phyloP scores from a whole-genome alignment of 345 rosid species.

The Pistacia integerrima region DNA sequence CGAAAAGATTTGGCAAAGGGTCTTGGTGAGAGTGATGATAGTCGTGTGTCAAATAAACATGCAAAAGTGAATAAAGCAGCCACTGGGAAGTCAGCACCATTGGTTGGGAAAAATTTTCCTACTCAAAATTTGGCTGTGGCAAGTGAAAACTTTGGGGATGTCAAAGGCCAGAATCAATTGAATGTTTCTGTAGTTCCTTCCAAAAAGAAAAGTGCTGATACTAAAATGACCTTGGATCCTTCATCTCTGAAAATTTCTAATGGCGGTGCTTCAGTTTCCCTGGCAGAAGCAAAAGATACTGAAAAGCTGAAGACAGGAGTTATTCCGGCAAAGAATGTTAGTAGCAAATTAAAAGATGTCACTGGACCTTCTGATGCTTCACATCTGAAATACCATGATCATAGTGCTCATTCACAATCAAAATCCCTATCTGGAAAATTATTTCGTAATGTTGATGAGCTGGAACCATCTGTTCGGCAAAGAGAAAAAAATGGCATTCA shows the following conservation, averaged over 20 bases:
- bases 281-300: slow-evolving; percentile 43
- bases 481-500: slow-evolving; percentile 59
- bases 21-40: slow-evolving; percentile 50
- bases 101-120: slow-evolving; percentile 35
- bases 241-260: slow-evolving; percentile 44
- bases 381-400: slow-evolving; percentile 55
- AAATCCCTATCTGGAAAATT: slow-evolving; percentile 54
- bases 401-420: slow-evolving; percentile 42
- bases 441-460: slow-evolving; percentile 29
- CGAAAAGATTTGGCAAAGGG: slow-evolving; percentile 66
- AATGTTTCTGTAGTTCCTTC: slow-evolving; percentile 42
- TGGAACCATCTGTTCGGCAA: slow-evolving; percentile 42
- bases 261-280: slow-evolving; percentile 41
- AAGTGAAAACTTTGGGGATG: slow-evolving; percentile 36
- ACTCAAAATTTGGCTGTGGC: slow-evolving; percentile 36
- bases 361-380: slow-evolving; percentile 43
- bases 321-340: slow-evolving; percentile 39
- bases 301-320: slow-evolving; percentile 56
- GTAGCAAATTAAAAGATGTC: slow-evolving; percentile 57
- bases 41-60: slow-evolving; percentile 49
- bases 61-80: slow-evolving; percentile 52
- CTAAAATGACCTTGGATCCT: slow-evolving; percentile 42
- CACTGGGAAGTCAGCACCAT: slow-evolving; percentile 38
- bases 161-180: slow-evolving; percentile 46
- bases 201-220: slow-evolving; percentile 59